These are phyloP conservation scores for Suillus tomentosus DNA, from an alignment of 768 basidiomycete genomes.

Conservation along the genomic window DNA sequence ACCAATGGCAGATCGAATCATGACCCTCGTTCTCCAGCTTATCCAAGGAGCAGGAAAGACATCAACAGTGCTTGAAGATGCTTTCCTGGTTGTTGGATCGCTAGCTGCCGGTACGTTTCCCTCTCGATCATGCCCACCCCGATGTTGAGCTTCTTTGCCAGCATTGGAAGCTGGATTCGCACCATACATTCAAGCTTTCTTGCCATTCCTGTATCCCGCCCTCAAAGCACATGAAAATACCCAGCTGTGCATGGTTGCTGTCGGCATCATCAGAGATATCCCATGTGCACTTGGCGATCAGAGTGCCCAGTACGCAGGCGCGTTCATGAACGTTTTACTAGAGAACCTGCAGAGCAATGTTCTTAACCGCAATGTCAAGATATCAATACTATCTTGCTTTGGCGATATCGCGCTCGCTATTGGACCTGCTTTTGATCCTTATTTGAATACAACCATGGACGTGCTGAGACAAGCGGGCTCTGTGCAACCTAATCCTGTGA, in stretches of 20 bases:
- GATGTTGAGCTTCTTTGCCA: constrained; percentile 24
- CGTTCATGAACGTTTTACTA: constrained; percentile 90
- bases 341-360: constrained; percentile 91
- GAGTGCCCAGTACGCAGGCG: constrained; percentile 77
- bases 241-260: constrained; percentile 92
- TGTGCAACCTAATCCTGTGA: constrained; percentile 83
- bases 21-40: constrained; percentile 86
- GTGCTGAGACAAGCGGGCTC: constrained; percentile 90
- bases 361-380: constrained; percentile 93
- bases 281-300: constrained; percentile 91
- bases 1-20: constrained; percentile 90
- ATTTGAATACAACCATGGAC: constrained; percentile 85
- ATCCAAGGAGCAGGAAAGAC: constrained; percentile 89
- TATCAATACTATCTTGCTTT: constrained; percentile 92
- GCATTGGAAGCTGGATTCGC: constrained; percentile 80
- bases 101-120: constrained; percentile 65
- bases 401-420: constrained; percentile 96
- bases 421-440: constrained; percentile 83
- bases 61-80: constrained; percentile 94
- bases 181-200: constrained; percentile 82
- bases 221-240: constrained; percentile 93
- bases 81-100: constrained; percentile 91
- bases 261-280: constrained; percentile 94
- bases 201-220: constrained; percentile 85
- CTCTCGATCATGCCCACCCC: not conserved